phyloP scores from a whole-genome alignment of 441 rosid genomes.

The Adansonia rubrostipa region DNA sequence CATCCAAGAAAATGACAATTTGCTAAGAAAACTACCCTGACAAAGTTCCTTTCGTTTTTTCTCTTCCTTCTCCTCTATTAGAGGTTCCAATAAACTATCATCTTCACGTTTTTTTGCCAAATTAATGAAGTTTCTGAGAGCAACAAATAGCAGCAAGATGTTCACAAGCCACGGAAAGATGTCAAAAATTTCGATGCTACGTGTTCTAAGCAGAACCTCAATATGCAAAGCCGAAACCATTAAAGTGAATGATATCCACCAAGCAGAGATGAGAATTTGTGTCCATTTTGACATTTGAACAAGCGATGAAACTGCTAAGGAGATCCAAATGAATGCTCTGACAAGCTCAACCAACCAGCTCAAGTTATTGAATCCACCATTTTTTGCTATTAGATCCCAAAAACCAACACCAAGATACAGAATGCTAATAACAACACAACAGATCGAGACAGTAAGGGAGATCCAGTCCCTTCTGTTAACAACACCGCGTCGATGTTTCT shows the following conservation, averaged over 20 bases:
- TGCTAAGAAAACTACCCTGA: slow-evolving; percentile 58
- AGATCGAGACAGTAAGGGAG: slow-evolving; percentile 43
- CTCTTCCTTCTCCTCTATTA: slow-evolving; percentile 40
- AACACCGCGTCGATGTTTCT: slow-evolving; percentile 23
- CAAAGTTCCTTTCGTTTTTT: slow-evolving; percentile 39
- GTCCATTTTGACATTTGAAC: slow-evolving; percentile 48
- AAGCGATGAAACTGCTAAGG: slow-evolving; percentile 59
- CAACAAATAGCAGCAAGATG: slow-evolving; percentile 59
- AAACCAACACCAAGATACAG: slow-evolving; percentile 45
- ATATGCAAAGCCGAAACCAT: slow-evolving; percentile 52
- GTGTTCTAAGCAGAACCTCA: slow-evolving; percentile 38
- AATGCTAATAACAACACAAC: slow-evolving; percentile 55
- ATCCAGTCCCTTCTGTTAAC: slow-evolving; percentile 45
- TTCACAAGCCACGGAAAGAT: slow-evolving; percentile 48
- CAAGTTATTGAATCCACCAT: slow-evolving; percentile 21
- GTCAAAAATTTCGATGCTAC: slow-evolving; percentile 43
- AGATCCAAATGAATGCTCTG: slow-evolving; percentile 68
- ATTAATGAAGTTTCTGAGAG: slow-evolving; percentile 42
- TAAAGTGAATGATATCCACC: slow-evolving; percentile 68
- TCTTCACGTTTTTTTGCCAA: slow-evolving; percentile 34
- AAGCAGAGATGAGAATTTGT: slow-evolving; percentile 42
- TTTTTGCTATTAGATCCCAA: slow-evolving; percentile 39
- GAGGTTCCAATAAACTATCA: slow-evolving; percentile 50
- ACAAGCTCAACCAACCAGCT: slow-evolving; percentile 44
- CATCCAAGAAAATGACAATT: slow-evolving; percentile 75